Conservation (phyloP, 2,329 filamentous ascomycete genomes). For the Helotiales sp. region DNA sequence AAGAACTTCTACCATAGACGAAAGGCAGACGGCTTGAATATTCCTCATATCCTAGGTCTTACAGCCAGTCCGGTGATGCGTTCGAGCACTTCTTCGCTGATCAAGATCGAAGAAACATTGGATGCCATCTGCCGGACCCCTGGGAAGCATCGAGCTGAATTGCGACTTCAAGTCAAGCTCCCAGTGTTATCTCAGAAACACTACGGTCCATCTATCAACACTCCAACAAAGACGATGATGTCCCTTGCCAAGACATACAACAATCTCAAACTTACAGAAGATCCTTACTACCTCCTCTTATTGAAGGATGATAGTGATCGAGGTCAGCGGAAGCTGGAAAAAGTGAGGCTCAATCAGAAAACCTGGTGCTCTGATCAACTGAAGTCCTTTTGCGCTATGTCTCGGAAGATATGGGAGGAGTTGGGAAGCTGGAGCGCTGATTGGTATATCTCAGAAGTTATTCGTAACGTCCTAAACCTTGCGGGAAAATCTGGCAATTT, state of each 20-base stretch:
- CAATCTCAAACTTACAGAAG: conserved; percentile 55
- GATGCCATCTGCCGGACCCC: conserved; percentile 57
- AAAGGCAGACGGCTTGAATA: conserved; percentile 11
- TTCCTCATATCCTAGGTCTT: conserved; percentile 35
- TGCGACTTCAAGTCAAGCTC: conserved; percentile 30
- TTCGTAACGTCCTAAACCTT: conserved; percentile 49
- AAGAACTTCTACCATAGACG: conserved; percentile 31
- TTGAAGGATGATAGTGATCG: conserved; percentile 42
- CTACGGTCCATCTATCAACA: conserved; percentile 11
- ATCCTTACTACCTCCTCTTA: conserved; percentile 59
- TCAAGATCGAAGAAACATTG: conserved; percentile 51
- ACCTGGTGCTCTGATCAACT: conserved; percentile 58
- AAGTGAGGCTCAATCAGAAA: conserved; percentile 43
- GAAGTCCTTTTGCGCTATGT: conserved; percentile 51
- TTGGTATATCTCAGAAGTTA: conserved; percentile 54
- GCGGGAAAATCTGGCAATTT: conserved; percentile 33
- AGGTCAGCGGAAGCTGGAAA: conserved; percentile 40
- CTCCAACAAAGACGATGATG: conserved; percentile 18
- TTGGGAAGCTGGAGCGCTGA: conserved; percentile 71
- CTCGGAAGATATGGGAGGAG: conserved; percentile 51
- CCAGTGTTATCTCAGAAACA: conserved; percentile 26
- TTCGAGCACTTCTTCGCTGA: conserved; percentile 27
- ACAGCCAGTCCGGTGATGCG: conserved; percentile 36
- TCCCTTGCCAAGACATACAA: conserved; percentile 24
- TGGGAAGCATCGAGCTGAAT: conserved; percentile 52